A percentile compares a stretch with the other conserved stretches of the same genome.
Conservation (phyloP, 2,329 filamentous ascomycete species). For the Pseudogymnoascus destructans region DNA sequence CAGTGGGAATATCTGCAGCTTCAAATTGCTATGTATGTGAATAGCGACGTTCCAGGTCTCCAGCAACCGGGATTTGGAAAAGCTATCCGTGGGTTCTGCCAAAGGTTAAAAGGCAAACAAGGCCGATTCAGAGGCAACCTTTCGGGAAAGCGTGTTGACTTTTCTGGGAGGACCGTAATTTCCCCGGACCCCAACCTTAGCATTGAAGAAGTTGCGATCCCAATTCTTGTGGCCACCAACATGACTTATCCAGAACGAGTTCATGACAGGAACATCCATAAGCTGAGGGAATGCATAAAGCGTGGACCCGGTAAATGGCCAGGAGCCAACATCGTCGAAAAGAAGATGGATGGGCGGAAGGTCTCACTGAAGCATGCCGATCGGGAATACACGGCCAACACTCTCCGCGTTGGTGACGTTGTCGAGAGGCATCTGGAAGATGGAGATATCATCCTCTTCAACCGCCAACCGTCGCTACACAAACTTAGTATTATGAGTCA, state of each 20-base stretch:
- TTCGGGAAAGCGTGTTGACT: slow-evolving; percentile 96
- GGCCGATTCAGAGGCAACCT: slow-evolving; percentile 93
- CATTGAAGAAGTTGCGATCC: slow-evolving; percentile 88
- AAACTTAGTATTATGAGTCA: slow-evolving; percentile 98
- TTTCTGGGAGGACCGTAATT: slow-evolving; percentile 94
- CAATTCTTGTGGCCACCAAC: slow-evolving; percentile 84
- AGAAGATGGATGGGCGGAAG: slow-evolving; percentile 55
- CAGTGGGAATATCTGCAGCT: slow-evolving; percentile 96
- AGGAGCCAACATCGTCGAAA: slow-evolving; percentile 72
- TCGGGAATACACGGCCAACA: slow-evolving; percentile 54
- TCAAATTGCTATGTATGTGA: slow-evolving; percentile 95
- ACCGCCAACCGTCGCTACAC: slow-evolving; percentile 92
- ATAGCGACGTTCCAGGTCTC: slow-evolving; percentile 89
- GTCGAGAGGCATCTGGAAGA: slow-evolving; percentile 94
- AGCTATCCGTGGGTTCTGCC: slow-evolving; percentile 83
- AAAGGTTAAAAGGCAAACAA: slow-evolving; percentile 92
- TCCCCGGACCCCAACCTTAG: slow-evolving; percentile 90
- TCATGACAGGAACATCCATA: slow-evolving; percentile 72
- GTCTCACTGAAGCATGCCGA: slow-evolving; percentile 65
- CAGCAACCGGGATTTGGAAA: slow-evolving; percentile 79
- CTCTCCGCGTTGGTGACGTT: slow-evolving; percentile 69
- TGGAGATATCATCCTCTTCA: slow-evolving; percentile 92
- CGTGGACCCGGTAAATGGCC: slow-evolving; percentile 73
- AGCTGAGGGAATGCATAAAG: slow-evolving; percentile 58
- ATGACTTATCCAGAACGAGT: slow-evolving; percentile 90